phyloP scores from a whole-genome alignment of 768 basidiomycete genomes.

The Symmetrospora coprosmae region DNA sequence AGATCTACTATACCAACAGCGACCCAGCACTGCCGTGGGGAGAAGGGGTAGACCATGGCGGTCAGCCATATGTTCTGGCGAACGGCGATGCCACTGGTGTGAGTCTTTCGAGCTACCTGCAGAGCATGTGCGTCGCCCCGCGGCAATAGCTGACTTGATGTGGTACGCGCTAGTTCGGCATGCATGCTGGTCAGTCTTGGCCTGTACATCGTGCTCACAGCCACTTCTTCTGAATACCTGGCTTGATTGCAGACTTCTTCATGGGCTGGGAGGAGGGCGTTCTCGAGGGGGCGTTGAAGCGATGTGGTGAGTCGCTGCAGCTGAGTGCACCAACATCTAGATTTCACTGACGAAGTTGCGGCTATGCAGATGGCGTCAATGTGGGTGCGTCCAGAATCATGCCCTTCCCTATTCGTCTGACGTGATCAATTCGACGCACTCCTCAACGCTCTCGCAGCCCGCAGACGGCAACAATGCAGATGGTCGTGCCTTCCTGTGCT shows the following conservation, averaged over 20 bases:
- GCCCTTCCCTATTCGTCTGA: no score
- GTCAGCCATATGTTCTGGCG: neutral
- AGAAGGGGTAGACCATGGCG: neutral
- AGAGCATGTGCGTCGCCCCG: no score
- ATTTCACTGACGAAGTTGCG: no score
- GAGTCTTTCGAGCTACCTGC: neutral
- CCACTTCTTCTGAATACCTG: neutral
- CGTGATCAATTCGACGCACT: no score
- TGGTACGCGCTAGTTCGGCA: neutral
- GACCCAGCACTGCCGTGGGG: neutral
- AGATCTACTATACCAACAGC: neutral
- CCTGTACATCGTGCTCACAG: neutral
- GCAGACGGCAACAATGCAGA: no score
- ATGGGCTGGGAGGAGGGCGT: neutral
- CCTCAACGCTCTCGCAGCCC: no score
- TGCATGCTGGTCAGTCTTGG: neutral
- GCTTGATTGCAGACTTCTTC: neutral
- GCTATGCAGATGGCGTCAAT: no score
- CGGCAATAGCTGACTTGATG: neutral
- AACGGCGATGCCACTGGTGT: constrained; percentile 5
- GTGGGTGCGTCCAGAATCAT: no score
- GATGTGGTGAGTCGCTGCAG: no score
- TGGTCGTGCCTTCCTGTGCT: no score
- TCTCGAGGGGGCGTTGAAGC: no score
- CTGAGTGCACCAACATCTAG: no score